Conservation (phyloP, 768 basidiomycete genomes). For the Sutorius australiensis region DNA sequence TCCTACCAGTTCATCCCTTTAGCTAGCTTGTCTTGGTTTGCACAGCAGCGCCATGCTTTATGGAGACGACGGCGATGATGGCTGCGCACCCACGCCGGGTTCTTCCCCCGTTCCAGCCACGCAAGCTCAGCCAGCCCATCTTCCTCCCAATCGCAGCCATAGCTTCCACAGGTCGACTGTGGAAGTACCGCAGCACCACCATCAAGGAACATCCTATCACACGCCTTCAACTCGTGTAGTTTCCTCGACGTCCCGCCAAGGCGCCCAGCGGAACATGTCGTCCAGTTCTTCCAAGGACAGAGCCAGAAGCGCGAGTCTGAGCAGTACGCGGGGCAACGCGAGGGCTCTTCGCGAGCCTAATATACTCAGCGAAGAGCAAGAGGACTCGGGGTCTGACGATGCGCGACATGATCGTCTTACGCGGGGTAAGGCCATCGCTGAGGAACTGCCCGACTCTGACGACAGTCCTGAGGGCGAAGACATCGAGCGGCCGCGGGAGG, state of each 20-base stretch:
- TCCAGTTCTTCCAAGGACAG: constrained; percentile 46
- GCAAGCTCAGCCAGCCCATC: constrained; percentile 26
- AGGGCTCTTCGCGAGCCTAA: constrained; percentile 43
- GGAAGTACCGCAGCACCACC: constrained; percentile 58
- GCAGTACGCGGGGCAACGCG: constrained; percentile 50
- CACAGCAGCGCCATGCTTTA: constrained; percentile 8
- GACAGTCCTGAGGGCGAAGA: constrained; percentile 38
- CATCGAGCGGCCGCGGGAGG: constrained; percentile 29
- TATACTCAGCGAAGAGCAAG: constrained; percentile 51
- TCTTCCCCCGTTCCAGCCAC: constrained; percentile 42
- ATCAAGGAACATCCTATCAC: constrained; percentile 68
- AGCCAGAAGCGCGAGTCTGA: constrained; percentile 58
- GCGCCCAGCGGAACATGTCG: constrained; percentile 49
- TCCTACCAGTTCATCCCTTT: no score
- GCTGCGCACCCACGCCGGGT: constrained; percentile 30
- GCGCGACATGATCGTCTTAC: constrained; percentile 14
- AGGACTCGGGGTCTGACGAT: constrained; percentile 38
- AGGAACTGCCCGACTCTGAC: constrained; percentile 39
- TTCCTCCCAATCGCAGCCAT: constrained; percentile 46
- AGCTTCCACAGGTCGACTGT: constrained; percentile 56
- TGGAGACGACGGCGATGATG: constrained; percentile 33
- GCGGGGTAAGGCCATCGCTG: constrained; percentile 42
- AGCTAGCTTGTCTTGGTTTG: neutral
- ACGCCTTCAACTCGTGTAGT: constrained; percentile 36
- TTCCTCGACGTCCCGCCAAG: constrained; percentile 46